These are phyloP conservation scores for Geotrichum siamense DNA, from an alignment of 1,139 yeast species.

Conservation along the genomic window DNA sequence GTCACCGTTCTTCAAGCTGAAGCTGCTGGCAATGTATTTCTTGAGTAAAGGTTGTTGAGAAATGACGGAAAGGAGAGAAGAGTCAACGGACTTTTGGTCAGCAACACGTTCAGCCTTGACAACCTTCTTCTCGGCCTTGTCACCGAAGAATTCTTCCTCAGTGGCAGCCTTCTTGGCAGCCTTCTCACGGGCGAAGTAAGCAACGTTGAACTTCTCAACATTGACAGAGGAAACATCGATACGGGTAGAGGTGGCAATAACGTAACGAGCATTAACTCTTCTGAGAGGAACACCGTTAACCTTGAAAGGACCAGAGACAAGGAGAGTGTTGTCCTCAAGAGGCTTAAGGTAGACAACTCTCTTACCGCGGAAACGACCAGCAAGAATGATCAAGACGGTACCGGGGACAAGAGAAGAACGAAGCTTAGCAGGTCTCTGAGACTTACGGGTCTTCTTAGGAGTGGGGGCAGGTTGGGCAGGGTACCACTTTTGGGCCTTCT, in stretches of 20 bases:
- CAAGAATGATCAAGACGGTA: slow-evolving; percentile 94
- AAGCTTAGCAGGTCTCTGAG: slow-evolving; percentile 90
- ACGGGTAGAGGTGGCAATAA: slow-evolving; percentile 96
- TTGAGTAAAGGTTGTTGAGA: slow-evolving; percentile 97
- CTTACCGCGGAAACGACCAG: slow-evolving; percentile 99
- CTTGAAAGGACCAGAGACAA: slow-evolving; percentile 99
- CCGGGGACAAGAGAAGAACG: slow-evolving; percentile 98
- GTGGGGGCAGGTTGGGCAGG: slow-evolving; percentile 88
- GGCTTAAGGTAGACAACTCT: slow-evolving; percentile 98
- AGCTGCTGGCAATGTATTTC: slow-evolving; percentile 94
- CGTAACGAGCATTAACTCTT: slow-evolving; percentile 98
- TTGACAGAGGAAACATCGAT: slow-evolving; percentile 75
- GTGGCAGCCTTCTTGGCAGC: slow-evolving; percentile 70
- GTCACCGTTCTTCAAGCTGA: slow-evolving; percentile 98
- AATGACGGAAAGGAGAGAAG: slow-evolving; percentile 88
- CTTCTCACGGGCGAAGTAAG: slow-evolving; percentile 97
- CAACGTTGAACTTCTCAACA: slow-evolving; percentile 87
- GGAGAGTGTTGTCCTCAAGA: slow-evolving; percentile 97
- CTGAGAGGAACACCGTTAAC: slow-evolving; percentile 99
- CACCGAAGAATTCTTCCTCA: slow-evolving; percentile 94
- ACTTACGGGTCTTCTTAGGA: slow-evolving; percentile 57
- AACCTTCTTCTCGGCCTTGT: slow-evolving; percentile 76
- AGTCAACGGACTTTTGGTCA: slow-evolving; percentile 96
- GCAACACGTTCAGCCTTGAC: slow-evolving; percentile 93
- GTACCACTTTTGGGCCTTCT: slow-evolving; percentile 80